Conservation (phyloP, 352 stramenopile species). For the Blastocystis sp. region DNA sequence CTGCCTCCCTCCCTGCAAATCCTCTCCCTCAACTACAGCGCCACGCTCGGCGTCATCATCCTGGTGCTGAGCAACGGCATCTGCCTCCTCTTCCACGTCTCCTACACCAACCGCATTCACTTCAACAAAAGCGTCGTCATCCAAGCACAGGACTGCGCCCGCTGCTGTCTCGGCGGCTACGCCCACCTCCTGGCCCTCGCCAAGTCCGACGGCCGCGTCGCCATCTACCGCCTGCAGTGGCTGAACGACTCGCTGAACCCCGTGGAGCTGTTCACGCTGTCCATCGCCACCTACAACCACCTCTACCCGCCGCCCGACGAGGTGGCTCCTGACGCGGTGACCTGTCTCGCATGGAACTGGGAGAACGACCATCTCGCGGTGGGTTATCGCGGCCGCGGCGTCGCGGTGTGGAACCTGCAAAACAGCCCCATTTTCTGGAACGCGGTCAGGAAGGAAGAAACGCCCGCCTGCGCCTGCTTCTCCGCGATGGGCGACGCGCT, state of each 20-base stretch:
- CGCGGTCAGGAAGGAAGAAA: background rate
- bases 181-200: constrained; percentile 18
- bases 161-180: background rate
- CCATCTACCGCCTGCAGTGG: constrained; percentile 25
- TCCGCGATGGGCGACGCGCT: background rate
- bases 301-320: background rate
- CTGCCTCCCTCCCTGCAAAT: constrained; percentile 16
- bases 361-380: constrained; percentile 51
- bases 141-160: background rate
- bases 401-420: constrained; percentile 48
- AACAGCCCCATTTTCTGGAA: constrained; percentile 31
- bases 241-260: constrained; percentile 37
- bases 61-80: constrained; percentile 13
- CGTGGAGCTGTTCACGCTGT: background rate
- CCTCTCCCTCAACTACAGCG: constrained; percentile 33
- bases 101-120: constrained; percentile 46
- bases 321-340: background rate
- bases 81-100: constrained; percentile 36
- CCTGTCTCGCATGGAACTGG: background rate
- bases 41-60: background rate
- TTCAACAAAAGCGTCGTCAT: constrained; percentile 13
- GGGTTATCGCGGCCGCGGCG: background rate
- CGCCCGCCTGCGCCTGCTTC: background rate
- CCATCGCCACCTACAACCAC: constrained; percentile 14
- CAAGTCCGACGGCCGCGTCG: background rate